Conservation (phyloP, 352 stramenopile genomes). For the Thalassiosira mediterranea region DNA sequence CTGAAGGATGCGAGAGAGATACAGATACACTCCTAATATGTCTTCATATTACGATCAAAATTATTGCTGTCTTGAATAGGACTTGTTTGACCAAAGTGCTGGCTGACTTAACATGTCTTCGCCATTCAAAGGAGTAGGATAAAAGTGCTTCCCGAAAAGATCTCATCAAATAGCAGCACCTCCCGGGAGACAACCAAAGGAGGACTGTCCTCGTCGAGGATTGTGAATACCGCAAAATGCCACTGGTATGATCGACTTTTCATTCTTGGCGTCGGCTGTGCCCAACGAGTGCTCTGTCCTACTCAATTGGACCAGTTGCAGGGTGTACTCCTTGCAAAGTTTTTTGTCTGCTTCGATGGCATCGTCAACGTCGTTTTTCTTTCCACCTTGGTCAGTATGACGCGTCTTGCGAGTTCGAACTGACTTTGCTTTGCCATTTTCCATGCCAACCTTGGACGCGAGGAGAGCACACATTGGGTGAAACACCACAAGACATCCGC, state of each 20-base stretch:
- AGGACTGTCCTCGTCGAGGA: constrained; percentile 52
- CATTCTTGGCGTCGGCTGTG: constrained; percentile 12
- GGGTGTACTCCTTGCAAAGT: constrained; percentile 66
- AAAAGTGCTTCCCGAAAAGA: too few species aligned
- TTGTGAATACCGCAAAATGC: constrained; percentile 82
- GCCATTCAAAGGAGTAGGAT: too few species aligned
- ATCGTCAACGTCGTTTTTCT: constrained; percentile 33
- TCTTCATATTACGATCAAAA: too few species aligned
- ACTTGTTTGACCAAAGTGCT: too few species aligned
- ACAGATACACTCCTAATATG: too few species aligned
- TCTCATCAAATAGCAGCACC: constrained; percentile 24
- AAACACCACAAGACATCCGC: constrained; percentile 69
- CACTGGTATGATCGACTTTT: constrained; percentile 52
- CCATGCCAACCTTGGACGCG: constrained; percentile 45
- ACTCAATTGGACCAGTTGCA: constrained; percentile 54
- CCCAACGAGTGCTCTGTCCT: constrained; percentile 2
- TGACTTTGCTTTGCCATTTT: constrained; percentile 34
- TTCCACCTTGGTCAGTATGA: constrained; percentile 35
- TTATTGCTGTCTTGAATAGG: too few species aligned
- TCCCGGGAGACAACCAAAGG: constrained; percentile 64
- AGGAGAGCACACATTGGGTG: constrained; percentile 82
- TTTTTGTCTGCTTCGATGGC: constrained; percentile 53
- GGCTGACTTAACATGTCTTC: too few species aligned
- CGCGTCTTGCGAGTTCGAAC: constrained; percentile 38
- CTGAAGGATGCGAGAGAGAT: too few species aligned